A percentile compares a stretch with the other conserved stretches of the same genome.
Evolutionary conservation across 768 basidiomycete genomes (phyloP).

Genomic region (Auriculariales sp.): DNA sequence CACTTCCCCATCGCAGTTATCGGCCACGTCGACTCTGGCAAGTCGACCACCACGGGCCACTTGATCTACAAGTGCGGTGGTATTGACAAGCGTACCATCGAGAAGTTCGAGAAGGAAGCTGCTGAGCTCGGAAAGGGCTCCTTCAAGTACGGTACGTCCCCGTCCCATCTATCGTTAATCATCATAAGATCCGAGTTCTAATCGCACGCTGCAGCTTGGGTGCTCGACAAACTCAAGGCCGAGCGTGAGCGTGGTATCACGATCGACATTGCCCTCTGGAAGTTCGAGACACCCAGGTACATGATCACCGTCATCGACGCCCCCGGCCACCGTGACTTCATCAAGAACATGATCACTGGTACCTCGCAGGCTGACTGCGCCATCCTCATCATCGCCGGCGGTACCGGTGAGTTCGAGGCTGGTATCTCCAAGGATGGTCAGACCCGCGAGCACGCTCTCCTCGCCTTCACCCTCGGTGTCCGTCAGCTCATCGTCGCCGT

Average conservation of each 20-base stretch:
- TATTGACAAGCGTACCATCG: constrained; percentile 99
- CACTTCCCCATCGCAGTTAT: constrained; percentile 47
- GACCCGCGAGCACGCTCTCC: constrained; percentile 99
- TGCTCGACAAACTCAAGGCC: constrained; percentile 99
- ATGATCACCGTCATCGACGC: constrained; percentile 97
- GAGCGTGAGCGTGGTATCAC: constrained; percentile 99
- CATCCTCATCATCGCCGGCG: constrained; percentile 97
- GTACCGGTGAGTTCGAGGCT: constrained; percentile 99
- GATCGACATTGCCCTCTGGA: constrained; percentile 99
- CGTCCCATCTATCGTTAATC: background rate
- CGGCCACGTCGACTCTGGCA: constrained; percentile 99
- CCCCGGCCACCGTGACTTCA: constrained; percentile 99
- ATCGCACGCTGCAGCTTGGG: constrained; percentile 60
- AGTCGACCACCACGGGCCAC: constrained; percentile 99
- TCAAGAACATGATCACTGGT: constrained; percentile 99
- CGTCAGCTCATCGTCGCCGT: constrained; percentile 98
- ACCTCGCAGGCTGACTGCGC: constrained; percentile 99
- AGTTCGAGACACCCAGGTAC: constrained; percentile 99
- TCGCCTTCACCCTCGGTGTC: constrained; percentile 99
- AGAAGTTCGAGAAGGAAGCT: constrained; percentile 99
- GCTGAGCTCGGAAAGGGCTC: constrained; percentile 99
- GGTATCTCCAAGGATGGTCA: constrained; percentile 99
- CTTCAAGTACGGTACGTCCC: constrained; percentile 80
- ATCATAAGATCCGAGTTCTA: background rate
- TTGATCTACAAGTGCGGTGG: constrained; percentile 99